Evolutionary conservation across 306 rosid genomes (phyloP).

Genomic region (Parietaria judaica): DNA sequence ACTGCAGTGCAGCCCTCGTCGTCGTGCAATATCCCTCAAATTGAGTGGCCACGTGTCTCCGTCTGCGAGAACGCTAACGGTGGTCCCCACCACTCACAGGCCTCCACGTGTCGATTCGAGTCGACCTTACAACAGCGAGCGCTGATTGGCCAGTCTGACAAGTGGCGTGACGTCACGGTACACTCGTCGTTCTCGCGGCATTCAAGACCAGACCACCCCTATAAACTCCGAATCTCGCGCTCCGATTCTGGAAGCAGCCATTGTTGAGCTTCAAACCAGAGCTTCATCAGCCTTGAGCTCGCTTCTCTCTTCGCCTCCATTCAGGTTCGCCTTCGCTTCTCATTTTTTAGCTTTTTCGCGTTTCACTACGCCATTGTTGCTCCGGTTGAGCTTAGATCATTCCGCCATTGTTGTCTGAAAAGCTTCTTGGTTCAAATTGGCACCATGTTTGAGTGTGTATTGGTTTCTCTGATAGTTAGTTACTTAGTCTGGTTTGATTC

Average conservation of each 20-base stretch:
- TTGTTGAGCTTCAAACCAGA: no score
- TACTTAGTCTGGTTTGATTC: neutral
- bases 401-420: no score
- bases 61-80: neutral
- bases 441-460: neutral
- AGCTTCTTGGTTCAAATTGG: neutral
- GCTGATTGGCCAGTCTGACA: neutral
- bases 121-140: neutral
- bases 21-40: neutral
- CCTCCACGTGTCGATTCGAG: neutral
- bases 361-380: neutral
- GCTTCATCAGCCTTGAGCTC: no score
- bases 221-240: slow-evolving; percentile 5
- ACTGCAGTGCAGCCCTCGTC: no score
- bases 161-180: slow-evolving; percentile 7
- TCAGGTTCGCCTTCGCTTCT: no score
- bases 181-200: neutral
- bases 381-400: neutral
- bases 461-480: neutral
- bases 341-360: neutral
- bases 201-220: neutral
- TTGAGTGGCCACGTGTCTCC: no score
- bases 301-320: no score
- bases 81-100: neutral
- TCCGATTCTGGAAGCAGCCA: neutral